These are phyloP conservation scores for Cyamopsis tetragonoloba DNA, from an alignment of 306 rosid genomes.

Conservation along the genomic window DNA sequence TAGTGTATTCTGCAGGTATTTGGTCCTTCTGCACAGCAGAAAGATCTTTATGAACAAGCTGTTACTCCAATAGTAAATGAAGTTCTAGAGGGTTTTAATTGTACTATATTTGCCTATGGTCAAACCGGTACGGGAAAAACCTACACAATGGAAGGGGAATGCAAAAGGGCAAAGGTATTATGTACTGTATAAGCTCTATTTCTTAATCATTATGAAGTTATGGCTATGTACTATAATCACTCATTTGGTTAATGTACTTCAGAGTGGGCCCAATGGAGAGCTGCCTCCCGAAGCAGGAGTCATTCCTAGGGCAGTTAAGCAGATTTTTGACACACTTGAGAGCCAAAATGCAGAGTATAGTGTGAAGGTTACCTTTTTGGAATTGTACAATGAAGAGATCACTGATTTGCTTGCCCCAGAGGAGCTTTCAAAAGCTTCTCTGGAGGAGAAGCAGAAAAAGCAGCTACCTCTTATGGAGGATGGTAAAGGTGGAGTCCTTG, in stretches of 20 bases:
- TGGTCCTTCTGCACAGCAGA: constrained; percentile 84
- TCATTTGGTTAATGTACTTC: not conserved
- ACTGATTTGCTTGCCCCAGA: constrained; percentile 96
- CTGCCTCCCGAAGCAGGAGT: constrained; percentile 90
- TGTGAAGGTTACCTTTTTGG: constrained; percentile 87
- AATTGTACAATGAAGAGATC: constrained; percentile 88
- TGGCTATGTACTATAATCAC: not conserved
- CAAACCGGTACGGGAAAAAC: constrained; percentile 97
- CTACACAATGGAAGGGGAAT: constrained; percentile 94
- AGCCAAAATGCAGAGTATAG: constrained; percentile 89
- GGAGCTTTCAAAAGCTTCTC: constrained; percentile 57
- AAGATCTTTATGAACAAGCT: constrained; percentile 83
- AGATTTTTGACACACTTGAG: constrained; percentile 92
- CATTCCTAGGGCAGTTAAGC: constrained; percentile 90
- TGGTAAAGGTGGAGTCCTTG: constrained; percentile 98
- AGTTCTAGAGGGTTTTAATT: constrained; percentile 86
- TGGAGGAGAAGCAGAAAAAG: constrained; percentile 87
- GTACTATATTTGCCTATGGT: constrained; percentile 92
- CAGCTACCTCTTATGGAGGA: constrained; percentile 96
- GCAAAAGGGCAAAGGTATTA: constrained; percentile 78
- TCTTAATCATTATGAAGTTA: not conserved
- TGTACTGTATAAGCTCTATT: not conserved
- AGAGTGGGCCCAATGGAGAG: constrained; percentile 90
- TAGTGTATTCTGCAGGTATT: constrained; percentile 50
- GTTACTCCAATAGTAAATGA: constrained; percentile 82